A percentile compares a stretch with the other conserved stretches of the same genome.
Evolutionary conservation across 495 filamentous ascomycete species (phyloP).

Genomic region (Recurvomyces mirabilis): DNA sequence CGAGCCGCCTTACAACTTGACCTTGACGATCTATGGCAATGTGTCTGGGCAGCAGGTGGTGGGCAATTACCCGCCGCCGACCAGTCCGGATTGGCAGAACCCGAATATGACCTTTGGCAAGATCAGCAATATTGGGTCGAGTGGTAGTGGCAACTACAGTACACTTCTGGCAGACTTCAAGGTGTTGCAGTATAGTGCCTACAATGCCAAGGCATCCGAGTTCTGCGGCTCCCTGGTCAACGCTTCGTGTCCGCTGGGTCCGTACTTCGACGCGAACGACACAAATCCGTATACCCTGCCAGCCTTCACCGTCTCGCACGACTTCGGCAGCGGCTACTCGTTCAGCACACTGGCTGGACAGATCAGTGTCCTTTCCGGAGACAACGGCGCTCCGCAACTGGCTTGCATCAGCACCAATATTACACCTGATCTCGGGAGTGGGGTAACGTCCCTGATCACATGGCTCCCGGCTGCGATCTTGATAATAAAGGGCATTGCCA

Average conservation of each 20-base stretch:
- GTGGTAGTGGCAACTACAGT: conserved; percentile 50
- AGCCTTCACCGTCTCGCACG: conserved; percentile 63
- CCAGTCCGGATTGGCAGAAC: conserved; percentile 43
- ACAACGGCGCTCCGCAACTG: conserved; percentile 46
- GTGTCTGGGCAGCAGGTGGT: conserved; percentile 54
- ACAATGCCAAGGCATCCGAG: conserved; percentile 31
- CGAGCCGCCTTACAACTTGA: conserved; percentile 50
- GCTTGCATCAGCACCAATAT: conserved; percentile 71
- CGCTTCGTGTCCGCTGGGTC: conserved; percentile 61
- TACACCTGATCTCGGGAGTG: conserved; percentile 64
- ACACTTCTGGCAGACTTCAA: conserved; percentile 59
- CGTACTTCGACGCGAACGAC: conserved; percentile 52
- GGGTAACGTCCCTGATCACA: conserved; percentile 53
- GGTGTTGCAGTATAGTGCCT: conserved; percentile 65
- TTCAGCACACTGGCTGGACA: conserved; percentile 69
- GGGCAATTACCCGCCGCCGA: conserved; percentile 36
- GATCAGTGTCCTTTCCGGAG: conserved; percentile 63
- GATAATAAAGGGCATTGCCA: conserved; percentile 68
- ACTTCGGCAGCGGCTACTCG: conserved; percentile 69
- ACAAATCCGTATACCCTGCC: conserved; percentile 45
- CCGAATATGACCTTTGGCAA: conserved; percentile 57
- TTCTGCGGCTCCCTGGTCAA: conserved; percentile 58
- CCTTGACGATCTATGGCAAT: conserved; percentile 80
- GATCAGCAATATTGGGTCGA: conserved; percentile 48
- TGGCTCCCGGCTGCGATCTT: conserved; percentile 72